A percentile compares a stretch with the other conserved stretches of the same genome.
These are phyloP conservation scores for Penicillium crystallinum DNA, from an alignment of 495 filamentous ascomycete species.

Conservation along the genomic window DNA sequence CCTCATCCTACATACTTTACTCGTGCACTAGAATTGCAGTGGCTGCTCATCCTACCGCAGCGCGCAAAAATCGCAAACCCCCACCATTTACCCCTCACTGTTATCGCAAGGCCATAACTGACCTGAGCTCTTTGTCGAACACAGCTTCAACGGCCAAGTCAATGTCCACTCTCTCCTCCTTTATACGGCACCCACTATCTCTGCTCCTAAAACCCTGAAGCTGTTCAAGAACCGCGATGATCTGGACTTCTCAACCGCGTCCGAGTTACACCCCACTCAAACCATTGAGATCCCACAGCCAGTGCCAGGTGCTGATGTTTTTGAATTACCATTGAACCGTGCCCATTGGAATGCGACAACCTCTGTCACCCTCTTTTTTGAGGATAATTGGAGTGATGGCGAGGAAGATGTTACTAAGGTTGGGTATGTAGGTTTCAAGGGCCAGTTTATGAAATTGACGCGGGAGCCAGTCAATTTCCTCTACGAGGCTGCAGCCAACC, in stretches of 20 bases:
- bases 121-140: conserved; percentile 38
- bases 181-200: conserved; percentile 62
- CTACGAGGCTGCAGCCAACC: conserved; percentile 93
- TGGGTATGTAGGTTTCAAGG: conserved; percentile 85
- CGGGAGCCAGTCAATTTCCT: conserved; percentile 77
- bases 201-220: conserved; percentile 77
- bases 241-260: conserved; percentile 74
- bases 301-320: conserved; percentile 56
- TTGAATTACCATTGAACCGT: conserved; percentile 81
- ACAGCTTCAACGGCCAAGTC: conserved; percentile 86
- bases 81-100: conserved; percentile 22
- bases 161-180: conserved; percentile 86
- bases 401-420: conserved; percentile 75
- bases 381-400: conserved; percentile 55
- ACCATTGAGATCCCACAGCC: conserved; percentile 73
- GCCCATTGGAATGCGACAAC: conserved; percentile 80
- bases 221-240: conserved; percentile 80
- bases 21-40: neutral
- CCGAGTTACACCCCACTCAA: conserved; percentile 67
- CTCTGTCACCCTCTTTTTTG: conserved; percentile 75
- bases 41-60: neutral
- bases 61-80: conserved; percentile 8
- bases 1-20: neutral
- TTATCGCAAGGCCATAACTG: conserved; percentile 7
- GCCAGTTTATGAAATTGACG: conserved; percentile 81